Base-by-base conservation (phyloP, 2,329 filamentous ascomycete genomes). In the Ophiostoma tasmaniense region DNA sequence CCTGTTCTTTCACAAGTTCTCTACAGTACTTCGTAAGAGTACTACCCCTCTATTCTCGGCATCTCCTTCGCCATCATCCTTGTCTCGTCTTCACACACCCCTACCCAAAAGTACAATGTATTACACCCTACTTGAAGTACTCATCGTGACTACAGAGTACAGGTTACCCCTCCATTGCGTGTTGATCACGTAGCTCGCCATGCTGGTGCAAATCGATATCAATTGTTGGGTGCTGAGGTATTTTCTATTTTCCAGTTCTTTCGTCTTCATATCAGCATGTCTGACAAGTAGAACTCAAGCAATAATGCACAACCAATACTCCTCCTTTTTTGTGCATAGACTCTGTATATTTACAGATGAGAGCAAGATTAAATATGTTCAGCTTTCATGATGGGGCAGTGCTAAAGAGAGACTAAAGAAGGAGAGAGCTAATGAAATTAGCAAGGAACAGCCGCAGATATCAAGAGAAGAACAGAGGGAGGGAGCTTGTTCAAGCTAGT, bases 11-110 rank as follows among this genome's bases (percentile, higher is more conserved):
- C 50, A 55, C n/a, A 25, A 25, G 22, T 55, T 10, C 22, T 13
- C 50, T 5, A n/a, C n/a, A n/a, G n/a, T n/a, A n/a, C n/a, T n/a
- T n/a, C n/a, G n/a, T n/a, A n/a, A n/a, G 22, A 11, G 50, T 10
- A 55, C 30, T 64, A 64, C 59, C 59, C 59, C 59, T 64, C 59
- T 64, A 22, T 64, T 64, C 30, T 64, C 59, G 59, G 59, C 59
- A 30, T 64, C 30, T n/a, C 59, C 59, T 35, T 55, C 50, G 22
- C 22, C 50, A 55, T 55, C 22, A 55, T 25, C 50, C n/a, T 20
- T 13, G n/a, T 25, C n/a, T 20, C 28, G 8, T 37, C 28, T n/a
- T 35, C 20, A 35, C 59, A 37, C 59, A 28, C 59, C 59, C 59
- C 28, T 22, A 13, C n/a, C 50, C n/a, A 25, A 25, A 22, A 22